Evolutionary conservation across 257 asterid species (phyloP), one percentile per base, ranked within the genome.

Genomic region (Solanum rostratum): DNA sequence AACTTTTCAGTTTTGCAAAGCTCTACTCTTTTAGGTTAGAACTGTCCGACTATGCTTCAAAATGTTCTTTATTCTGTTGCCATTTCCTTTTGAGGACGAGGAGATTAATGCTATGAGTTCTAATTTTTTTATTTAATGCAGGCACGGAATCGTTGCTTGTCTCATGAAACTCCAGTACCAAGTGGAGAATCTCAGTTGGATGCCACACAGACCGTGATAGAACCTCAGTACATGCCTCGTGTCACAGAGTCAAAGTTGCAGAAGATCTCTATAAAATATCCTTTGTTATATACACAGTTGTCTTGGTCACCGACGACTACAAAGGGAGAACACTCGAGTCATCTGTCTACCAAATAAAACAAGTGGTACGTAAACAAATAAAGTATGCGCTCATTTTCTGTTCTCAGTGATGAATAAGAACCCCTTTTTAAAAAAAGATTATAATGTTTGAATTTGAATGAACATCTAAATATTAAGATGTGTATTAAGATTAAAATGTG

Each of bases 201-300:
- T 57, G 82, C 87, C 81, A 46, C 87, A 45, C 84, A 88, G 81
- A 55, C 86, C 37, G 20, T 73, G 69, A 87, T 84, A 54, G 95
- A 91, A 83, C 82, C 94, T 73, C 91, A 88, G 83, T 81, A 79
- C 86, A 78, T 90, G 92, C 92, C 93, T 88, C 91, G 81, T 59
- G 89, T 85, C 84, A 89, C 92, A 81, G 89, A 83, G 30, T 53
- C 84, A 14, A 93, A 91, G 81, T 87, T 86, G 87, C 95, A 89
- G 82, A 79, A 84, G 86, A 87, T 87, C 82, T 88, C 90, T 79
- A 87, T 81, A 88, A 88, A 85, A 94, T 94, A 94, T 93, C 98
- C 96, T 89, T 69, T 53, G 20, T 66, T 80, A 57, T 46, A 19
- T 45, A 71, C 43, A 76, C 5, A 10, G 29, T 69, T 45, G 46